These are phyloP conservation scores for Fusarium sp. DNA, from an alignment of 2,329 filamentous ascomycete genomes.

Conservation along the genomic window DNA sequence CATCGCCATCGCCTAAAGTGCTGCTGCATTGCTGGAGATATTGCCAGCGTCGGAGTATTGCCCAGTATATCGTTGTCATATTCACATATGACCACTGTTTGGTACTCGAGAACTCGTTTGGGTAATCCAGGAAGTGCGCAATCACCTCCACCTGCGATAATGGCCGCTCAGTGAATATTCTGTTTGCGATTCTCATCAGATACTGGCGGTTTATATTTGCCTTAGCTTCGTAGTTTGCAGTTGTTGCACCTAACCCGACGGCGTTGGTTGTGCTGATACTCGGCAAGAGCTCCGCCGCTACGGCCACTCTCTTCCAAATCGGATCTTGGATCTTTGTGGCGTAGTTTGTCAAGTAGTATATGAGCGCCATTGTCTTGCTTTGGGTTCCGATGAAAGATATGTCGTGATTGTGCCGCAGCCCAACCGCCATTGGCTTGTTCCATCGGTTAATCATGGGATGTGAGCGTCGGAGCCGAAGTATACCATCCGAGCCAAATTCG, in stretches of 20 bases:
- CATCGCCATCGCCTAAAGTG: not conserved
- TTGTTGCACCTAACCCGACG: not conserved
- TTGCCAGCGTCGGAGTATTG: not conserved
- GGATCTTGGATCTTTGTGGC: slow-evolving; percentile 16
- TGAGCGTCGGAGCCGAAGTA: slow-evolving; percentile 2
- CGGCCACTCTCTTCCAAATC: slow-evolving; percentile 15
- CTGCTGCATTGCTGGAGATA: not conserved
- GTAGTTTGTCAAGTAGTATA: slow-evolving; percentile 20
- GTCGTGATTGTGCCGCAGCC: slow-evolving; percentile 15
- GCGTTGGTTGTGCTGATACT: not conserved
- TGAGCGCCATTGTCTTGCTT: slow-evolving; percentile 11
- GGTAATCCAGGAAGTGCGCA: slow-evolving; percentile 1
- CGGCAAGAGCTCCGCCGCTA: not conserved
- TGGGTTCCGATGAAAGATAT: slow-evolving; percentile 21
- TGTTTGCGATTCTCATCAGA: slow-evolving; percentile 11
- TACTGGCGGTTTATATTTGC: slow-evolving; percentile 13
- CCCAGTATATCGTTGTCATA: slow-evolving; percentile 16
- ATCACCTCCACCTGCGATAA: slow-evolving; percentile 9
- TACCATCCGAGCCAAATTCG: slow-evolving; percentile 5
- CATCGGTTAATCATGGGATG: slow-evolving; percentile 16
- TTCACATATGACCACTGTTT: slow-evolving; percentile 17
- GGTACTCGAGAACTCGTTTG: slow-evolving; percentile 6
- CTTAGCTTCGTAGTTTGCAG: not conserved
- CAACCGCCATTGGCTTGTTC: slow-evolving; percentile 2
- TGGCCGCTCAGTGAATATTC: slow-evolving; percentile 4